Evolutionary conservation across 1,139 yeast genomes (phyloP).

Genomic region (Suhomyces panamericanus): DNA sequence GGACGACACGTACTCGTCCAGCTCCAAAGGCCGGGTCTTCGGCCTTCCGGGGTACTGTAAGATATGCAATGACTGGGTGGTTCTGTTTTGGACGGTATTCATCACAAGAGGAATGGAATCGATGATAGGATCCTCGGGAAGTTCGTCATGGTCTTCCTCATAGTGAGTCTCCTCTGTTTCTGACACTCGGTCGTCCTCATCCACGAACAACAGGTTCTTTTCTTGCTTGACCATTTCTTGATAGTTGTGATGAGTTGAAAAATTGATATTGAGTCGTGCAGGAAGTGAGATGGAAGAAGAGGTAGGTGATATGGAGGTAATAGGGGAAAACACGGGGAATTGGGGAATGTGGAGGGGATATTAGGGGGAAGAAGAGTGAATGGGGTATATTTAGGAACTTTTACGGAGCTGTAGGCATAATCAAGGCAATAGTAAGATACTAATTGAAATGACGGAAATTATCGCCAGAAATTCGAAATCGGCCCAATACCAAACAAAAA

Average conservation of each 20-base stretch:
- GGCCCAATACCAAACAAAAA: no score
- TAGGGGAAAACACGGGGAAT: neutral
- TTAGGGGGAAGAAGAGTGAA: no score
- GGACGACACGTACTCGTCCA: slow-evolving; percentile 49
- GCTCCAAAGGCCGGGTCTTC: slow-evolving; percentile 45
- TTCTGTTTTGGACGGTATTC: slow-evolving; percentile 24
- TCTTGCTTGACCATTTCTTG: slow-evolving; percentile 6
- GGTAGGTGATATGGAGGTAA: neutral
- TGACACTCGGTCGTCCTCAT: slow-evolving; percentile 15
- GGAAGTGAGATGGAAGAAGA: neutral
- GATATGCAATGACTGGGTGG: slow-evolving; percentile 35
- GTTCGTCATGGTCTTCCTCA: slow-evolving; percentile 24
- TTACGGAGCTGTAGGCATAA: no score
- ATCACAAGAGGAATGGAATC: slow-evolving; percentile 68
- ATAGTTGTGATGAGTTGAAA: slow-evolving; percentile 5
- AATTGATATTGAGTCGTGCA: slow-evolving; percentile 4
- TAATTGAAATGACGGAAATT: no score
- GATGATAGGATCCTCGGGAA: slow-evolving; percentile 72
- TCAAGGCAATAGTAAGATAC: no score
- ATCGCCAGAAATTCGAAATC: no score
- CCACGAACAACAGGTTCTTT: slow-evolving; percentile 15
- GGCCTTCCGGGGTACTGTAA: slow-evolving; percentile 77
- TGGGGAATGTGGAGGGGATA: no score
- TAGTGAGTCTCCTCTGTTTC: slow-evolving; percentile 5
- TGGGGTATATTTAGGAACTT: no score